Base-by-base conservation (phyloP, 2,329 filamentous ascomycete genomes). In the Stagonosporopsis rhizophila region DNA sequence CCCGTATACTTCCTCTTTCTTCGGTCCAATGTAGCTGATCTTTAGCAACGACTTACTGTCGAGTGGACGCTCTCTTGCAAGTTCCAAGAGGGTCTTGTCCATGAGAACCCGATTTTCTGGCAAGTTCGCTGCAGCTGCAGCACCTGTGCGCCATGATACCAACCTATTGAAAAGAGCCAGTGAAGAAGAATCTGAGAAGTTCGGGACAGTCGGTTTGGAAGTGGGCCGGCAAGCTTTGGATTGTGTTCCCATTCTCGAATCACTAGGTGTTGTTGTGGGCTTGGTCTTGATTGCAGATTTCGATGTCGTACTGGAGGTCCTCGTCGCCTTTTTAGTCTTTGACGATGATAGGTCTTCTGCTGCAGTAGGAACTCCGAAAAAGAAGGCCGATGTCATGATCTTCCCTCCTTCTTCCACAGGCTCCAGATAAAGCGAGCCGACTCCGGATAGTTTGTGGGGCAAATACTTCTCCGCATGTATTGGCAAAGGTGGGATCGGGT, bases 391-490 rank as follows among this genome's bases (percentile, higher is more conserved):
- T 0, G 62, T 65, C 25, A 62, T 69, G 2, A 63, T 50, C 4
- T 55, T 58, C 2, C 66, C 64, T 14, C 64, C 62, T 53, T 63
- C 53, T 35, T 55, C 53, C 22, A 50, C 23, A 17, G 61, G 59
- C 32, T 70, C 62, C 11, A 73, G 47, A 9, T 61, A 61, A 30
- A 73, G 56, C 1, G 62, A 62, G 47, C 53, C 48, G 9, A 67
- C 41, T 6, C 55, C 47, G n/a, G 51, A 56, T 7, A 59, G 47
- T 25, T 60, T 60, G 4, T 22, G 39, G 4, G 32, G 32, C 37
- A 78, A 40, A 30, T 69, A 69, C 12, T 56, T 60, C 69, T 70
- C 69, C 7, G 69, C 68, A 19, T 68, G 56, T 23, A 70, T 57
- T 6, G 69, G 69, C 6, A 66, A 27, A 8, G 65, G 66, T 12